A percentile compares a stretch with the other conserved stretches of the same genome.
These are phyloP conservation scores for Termitomyces sp. DNA, from an alignment of 768 basidiomycete genomes.

Conservation along the genomic window DNA sequence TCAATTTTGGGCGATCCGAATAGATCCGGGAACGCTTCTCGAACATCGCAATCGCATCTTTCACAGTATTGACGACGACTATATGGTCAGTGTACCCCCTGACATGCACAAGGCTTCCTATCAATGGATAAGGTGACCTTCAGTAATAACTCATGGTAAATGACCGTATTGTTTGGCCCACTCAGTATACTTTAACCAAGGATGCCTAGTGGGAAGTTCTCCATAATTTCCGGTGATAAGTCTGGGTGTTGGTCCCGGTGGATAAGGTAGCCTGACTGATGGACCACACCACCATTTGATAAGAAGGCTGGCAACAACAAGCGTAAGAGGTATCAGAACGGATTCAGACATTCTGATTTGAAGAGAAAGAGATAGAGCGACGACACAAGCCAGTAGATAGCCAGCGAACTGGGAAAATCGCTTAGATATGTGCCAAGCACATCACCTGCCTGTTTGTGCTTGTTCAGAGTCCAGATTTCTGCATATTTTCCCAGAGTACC, in stretches of 20 bases:
- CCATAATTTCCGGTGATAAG: neutral
- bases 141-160: neutral
- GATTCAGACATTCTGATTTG: neutral
- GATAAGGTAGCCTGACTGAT: neutral
- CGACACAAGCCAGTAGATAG: no score
- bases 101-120: neutral
- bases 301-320: neutral
- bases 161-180: conserved; percentile 1
- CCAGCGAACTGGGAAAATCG: neutral
- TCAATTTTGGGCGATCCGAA: conserved; percentile 19
- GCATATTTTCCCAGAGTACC: no score
- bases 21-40: no score
- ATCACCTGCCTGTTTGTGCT: no score
- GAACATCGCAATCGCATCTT: conserved; percentile 15
- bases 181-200: neutral
- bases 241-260: neutral
- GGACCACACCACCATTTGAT: neutral
- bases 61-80: neutral
- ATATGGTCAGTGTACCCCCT: neutral
- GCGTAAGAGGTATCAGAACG: neutral
- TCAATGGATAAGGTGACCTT: neutral
- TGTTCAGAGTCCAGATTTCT: no score
- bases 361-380: neutral
- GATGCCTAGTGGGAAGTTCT: neutral
- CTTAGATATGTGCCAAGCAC: neutral